Percentiles rank a stretch among this genome's conserved stretches.
These are phyloP conservation scores for Pyronema omphalodes DNA, from an alignment of 495 filamentous ascomycete genomes.

Conservation along the genomic window DNA sequence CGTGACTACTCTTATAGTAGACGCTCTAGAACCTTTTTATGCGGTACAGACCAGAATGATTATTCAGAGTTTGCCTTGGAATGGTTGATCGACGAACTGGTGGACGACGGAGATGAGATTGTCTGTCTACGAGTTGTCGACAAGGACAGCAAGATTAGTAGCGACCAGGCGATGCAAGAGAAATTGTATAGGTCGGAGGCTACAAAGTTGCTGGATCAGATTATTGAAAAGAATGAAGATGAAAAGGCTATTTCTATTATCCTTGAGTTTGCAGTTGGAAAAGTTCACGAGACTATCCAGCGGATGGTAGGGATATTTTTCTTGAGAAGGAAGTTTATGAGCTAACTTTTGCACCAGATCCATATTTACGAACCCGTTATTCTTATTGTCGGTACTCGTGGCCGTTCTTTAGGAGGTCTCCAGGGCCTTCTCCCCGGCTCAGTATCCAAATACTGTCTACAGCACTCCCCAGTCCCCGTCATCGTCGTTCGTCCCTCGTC, in stretches of 20 bases:
- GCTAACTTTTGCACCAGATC: constrained; percentile 38
- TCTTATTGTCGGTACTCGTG: constrained; percentile 85
- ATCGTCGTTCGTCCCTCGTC: constrained; percentile 83
- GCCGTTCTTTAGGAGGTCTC: constrained; percentile 68
- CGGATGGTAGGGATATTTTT: constrained; percentile 44
- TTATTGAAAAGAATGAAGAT: constrained; percentile 68
- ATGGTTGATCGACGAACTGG: constrained; percentile 85
- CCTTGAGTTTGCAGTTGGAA: constrained; percentile 79
- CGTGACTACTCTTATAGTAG: constrained; percentile 71
- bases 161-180: constrained; percentile 48
- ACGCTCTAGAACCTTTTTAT: constrained; percentile 78
- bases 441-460: constrained; percentile 90
- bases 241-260: constrained; percentile 76
- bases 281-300: constrained; percentile 82
- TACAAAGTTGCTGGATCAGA: constrained; percentile 49
- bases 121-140: constrained; percentile 85
- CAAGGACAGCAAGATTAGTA: constrained; percentile 57
- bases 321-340: background rate
- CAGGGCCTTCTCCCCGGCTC: constrained; percentile 83
- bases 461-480: constrained; percentile 91
- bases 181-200: constrained; percentile 66
- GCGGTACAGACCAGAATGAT: constrained; percentile 82
- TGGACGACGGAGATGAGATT: constrained; percentile 93
- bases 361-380: constrained; percentile 86
- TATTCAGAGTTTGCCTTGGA: constrained; percentile 91